Base-by-base conservation (phyloP, 805 yeast species). In the Zygosaccharomyces lentus region DNA sequence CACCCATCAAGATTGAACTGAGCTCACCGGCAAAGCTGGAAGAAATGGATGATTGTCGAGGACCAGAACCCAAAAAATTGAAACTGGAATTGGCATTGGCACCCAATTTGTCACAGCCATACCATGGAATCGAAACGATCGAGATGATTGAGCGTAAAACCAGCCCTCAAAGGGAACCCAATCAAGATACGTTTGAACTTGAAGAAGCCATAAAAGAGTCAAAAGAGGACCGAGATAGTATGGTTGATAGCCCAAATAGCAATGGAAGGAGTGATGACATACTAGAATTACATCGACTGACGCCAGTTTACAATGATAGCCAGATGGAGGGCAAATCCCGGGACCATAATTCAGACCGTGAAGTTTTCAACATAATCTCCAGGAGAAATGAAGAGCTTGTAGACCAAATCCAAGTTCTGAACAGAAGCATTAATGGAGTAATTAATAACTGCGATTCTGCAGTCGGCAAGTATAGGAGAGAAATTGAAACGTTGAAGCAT, bases 361-460 rank as follows among this genome's bases (percentile, higher is more conserved):
- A 57, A 6, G 42, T 52, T 3, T 51, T 49, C 27, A 49, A 47
- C 19, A 37, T 52, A 26, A 45, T 54, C 6, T 36, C 52, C 8
- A 49, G 42, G 19, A 52, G 62, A 48, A 58, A 58, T 41, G 55
- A 55, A n/a, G 55, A 54, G 26, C 41, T 61, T 26, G 42, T 46
- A 9, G 50, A 49, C 6, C 53, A 58, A 40, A 32, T 58, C 6
- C 55, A 57, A 41, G 40, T 47, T 6, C 13, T 56, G 16, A 58
- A 59, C 34, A 49, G 47, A 24, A 49, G 47, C 34, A 34, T 58
- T 6, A 59, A 60, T 31, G 30, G 34, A 16, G 45, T 51, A n/a
- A 38, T 58, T 17, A 16, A 53, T 5, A 37, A 43, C 16, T 50
- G 49, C 31, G 61, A 58, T 16, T 36, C 45, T 6, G 23, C 50